Percentiles rank a stretch among this genome's conserved stretches.
Evolutionary conservation across 768 basidiomycete species (phyloP).

Genomic region (Pisolithus microcarpus): DNA sequence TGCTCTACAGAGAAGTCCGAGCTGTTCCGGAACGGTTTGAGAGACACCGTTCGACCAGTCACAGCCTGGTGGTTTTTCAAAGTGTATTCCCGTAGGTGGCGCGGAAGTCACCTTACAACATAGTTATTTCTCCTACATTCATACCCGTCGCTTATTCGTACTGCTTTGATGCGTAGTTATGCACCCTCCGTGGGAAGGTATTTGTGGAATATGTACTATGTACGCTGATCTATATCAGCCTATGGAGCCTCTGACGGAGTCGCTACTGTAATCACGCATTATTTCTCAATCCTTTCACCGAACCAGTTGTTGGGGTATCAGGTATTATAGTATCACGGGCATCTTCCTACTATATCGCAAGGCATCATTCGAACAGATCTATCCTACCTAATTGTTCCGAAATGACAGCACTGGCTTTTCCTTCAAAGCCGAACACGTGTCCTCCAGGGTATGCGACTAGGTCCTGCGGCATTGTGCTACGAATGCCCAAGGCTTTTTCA

Average conservation of each 20-base stretch:
- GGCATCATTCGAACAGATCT: constrained; percentile 14
- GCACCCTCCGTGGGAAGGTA: no score
- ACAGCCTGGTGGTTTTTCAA: constrained; percentile 28
- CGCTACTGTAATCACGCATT: no score
- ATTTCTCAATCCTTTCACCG: no score
- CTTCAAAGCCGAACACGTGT: constrained; percentile 29
- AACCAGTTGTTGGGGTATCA: no score
- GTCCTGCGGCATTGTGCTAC: constrained; percentile 22
- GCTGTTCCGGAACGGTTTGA: constrained; percentile 22
- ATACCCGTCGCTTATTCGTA: no score
- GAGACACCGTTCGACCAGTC: constrained; percentile 27
- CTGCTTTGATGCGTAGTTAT: no score
- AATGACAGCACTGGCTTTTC: constrained; percentile 35
- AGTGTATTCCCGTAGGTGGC: neutral
- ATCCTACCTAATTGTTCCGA: constrained; percentile 18
- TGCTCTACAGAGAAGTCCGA: constrained; percentile 25
- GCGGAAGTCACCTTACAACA: neutral
- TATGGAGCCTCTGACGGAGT: no score
- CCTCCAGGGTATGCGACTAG: constrained; percentile 35
- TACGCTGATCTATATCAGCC: no score
- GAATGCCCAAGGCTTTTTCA: constrained; percentile 36
- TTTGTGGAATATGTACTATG: no score
- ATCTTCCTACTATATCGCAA: neutral
- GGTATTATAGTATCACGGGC: no score
- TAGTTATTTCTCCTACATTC: no score